Evolutionary conservation across 345 rosid species (phyloP), one percentile per base, ranked within the genome.

Genomic region (Eucalyptus sideroxylon): DNA sequence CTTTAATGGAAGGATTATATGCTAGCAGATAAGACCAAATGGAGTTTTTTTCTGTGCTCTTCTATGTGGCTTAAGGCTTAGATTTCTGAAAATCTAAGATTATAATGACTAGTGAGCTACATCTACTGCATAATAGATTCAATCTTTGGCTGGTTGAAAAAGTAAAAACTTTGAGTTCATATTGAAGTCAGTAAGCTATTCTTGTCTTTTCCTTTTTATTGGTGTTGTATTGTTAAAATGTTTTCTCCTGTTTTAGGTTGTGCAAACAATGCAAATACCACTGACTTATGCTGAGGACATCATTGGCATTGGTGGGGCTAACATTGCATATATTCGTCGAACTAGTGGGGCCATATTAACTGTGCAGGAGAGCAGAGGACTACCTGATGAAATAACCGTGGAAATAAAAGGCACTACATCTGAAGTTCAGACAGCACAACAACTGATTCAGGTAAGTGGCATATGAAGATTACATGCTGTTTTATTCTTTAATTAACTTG

Each of bases 221-320:
- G 40, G 42, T 30, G 30, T 51, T 17, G 47, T 51, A 47, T 77
- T 42, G 17, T 51, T 65, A 88, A 51, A 67, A 44, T 27, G 60
- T 16, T 72, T 88, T 44, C 45, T 50, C 49, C 47, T 27, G 51
- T 51, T 80, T 87, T 91, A 97, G 99, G 88, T 97, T 87, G 93
- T 97, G 86, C 97, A 95, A 89, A 97, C 96, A 26, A 95, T 97
- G 97, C 97, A 95, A 95, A 93, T 97, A 88, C 98, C 99, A 11
- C 91, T 97, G 87, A 92, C 96, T 30, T 95, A 95, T 92, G 99
- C 97, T 19, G 96, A 96, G 90, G 97, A 97, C 91, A 97, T 97
- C 12, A 96, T 97, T 60, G 98, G 99, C 89, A 86, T 96, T 82
- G 95, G 94, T 88, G 99, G 99, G 86, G 93, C 93, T 88, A 97